phyloP scores from a whole-genome alignment of 768 basidiomycete species.

The Mycena belliarum region DNA sequence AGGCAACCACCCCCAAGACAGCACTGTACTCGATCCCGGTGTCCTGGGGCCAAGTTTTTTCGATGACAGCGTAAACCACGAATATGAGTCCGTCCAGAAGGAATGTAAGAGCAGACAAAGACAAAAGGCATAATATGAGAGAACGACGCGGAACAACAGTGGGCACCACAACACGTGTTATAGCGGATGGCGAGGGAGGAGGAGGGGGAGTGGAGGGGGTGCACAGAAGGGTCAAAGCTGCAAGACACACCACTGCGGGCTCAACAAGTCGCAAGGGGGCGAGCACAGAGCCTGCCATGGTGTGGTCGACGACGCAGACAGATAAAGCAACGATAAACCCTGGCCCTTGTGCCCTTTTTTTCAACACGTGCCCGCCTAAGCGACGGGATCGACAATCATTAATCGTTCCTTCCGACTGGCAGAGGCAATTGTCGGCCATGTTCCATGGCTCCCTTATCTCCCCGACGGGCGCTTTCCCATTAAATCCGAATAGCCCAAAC shows the following conservation, averaged over 20 bases:
- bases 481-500: slow-evolving; percentile 12
- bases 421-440: too few relatives aligned
- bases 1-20: slow-evolving; percentile 67
- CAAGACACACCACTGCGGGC: too few relatives aligned
- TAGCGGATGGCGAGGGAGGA: slow-evolving; percentile 56
- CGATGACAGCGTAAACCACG: slow-evolving; percentile 62
- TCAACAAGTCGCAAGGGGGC: slow-evolving; percentile 60
- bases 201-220: slow-evolving; percentile 43
- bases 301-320: slow-evolving; percentile 34
- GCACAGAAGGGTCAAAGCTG: slow-evolving; percentile 61
- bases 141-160: slow-evolving; percentile 72
- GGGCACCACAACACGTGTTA: slow-evolving; percentile 77
- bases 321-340: too few relatives aligned
- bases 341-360: not conserved
- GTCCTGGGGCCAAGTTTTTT: slow-evolving; percentile 61
- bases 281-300: slow-evolving; percentile 17
- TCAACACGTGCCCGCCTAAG: not conserved
- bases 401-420: too few relatives aligned
- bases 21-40: slow-evolving; percentile 71
- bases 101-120: slow-evolving; percentile 70
- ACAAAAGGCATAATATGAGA: slow-evolving; percentile 71
- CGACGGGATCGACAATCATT: too few relatives aligned
- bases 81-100: slow-evolving; percentile 78
- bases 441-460: not conserved
- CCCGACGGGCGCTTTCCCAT: slow-evolving; percentile 1